A percentile compares a stretch with the other conserved stretches of the same genome.
These are phyloP conservation scores for Rhodotorula kratochvilovae DNA, from an alignment of 768 basidiomycete species.

Conservation along the genomic window DNA sequence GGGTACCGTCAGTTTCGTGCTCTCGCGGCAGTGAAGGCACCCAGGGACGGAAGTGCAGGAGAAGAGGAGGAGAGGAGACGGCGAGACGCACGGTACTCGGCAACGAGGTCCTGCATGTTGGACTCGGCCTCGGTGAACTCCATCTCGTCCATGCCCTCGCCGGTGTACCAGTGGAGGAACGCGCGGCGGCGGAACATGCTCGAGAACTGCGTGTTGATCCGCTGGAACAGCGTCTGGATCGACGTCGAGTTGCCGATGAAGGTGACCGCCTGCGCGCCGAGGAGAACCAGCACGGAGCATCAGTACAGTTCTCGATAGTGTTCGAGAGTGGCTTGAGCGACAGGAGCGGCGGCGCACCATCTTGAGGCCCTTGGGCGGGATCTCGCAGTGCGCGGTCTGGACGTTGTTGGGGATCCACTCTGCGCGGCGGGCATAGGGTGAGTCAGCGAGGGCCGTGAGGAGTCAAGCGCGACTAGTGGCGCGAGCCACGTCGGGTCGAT, in stretches of 20 bases:
- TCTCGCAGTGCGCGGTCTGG: constrained; percentile 95
- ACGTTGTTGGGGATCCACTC: constrained; percentile 99
- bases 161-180: constrained; percentile 54
- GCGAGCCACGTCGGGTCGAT: too few species aligned
- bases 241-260: constrained; percentile 97
- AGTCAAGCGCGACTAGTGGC: too few species aligned
- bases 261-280: constrained; percentile 73
- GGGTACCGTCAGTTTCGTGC: too few species aligned
- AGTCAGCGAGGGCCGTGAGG: too few species aligned
- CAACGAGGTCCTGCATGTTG: constrained; percentile 82
- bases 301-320: background rate
- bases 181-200: constrained; percentile 60
- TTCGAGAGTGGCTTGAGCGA: background rate
- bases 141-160: constrained; percentile 96
- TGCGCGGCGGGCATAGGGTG: too few species aligned
- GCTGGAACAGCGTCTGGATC: constrained; percentile 97
- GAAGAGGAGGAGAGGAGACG: too few species aligned
- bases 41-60: constrained; percentile 37
- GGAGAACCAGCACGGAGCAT: background rate
- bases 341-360: constrained; percentile 2
- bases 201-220: constrained; percentile 96
- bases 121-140: constrained; percentile 98
- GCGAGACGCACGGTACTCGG: constrained; percentile 74
- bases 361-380: constrained; percentile 71
- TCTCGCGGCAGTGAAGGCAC: too few species aligned